phyloP scores from a whole-genome alignment of 257 asterid species.

The Solanum habrochaites region DNA sequence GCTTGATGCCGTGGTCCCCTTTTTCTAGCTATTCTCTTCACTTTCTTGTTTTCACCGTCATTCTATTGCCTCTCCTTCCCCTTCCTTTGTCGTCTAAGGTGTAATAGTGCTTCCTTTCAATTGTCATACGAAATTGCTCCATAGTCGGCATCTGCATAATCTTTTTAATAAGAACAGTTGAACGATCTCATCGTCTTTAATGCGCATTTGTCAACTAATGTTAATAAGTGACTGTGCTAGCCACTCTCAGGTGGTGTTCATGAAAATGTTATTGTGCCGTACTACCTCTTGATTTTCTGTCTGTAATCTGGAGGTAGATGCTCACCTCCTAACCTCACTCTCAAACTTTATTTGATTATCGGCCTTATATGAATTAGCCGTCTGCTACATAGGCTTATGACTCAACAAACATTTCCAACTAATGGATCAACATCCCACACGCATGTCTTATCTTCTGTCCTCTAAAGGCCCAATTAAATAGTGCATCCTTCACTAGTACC shows the following conservation, averaged over 20 bases:
- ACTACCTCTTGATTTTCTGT: neutral
- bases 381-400: neutral
- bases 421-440: neutral
- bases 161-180: neutral
- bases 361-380: neutral
- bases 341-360: neutral
- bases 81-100: neutral
- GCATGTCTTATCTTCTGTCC: neutral
- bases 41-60: neutral
- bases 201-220: neutral
- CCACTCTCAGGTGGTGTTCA: neutral
- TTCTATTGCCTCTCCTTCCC: neutral
- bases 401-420: neutral
- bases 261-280: neutral
- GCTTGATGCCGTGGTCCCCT: neutral
- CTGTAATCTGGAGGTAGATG: neutral
- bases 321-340: neutral
- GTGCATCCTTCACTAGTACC: neutral
- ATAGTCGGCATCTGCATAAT: neutral
- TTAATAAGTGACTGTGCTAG: neutral
- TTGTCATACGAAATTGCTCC: too few species aligned
- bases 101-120: neutral
- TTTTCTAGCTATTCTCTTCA: neutral
- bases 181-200: neutral
- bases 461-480: neutral